phyloP scores from a whole-genome alignment of 1,139 yeast genomes.

The Sugiyamaella grinbergsii region DNA sequence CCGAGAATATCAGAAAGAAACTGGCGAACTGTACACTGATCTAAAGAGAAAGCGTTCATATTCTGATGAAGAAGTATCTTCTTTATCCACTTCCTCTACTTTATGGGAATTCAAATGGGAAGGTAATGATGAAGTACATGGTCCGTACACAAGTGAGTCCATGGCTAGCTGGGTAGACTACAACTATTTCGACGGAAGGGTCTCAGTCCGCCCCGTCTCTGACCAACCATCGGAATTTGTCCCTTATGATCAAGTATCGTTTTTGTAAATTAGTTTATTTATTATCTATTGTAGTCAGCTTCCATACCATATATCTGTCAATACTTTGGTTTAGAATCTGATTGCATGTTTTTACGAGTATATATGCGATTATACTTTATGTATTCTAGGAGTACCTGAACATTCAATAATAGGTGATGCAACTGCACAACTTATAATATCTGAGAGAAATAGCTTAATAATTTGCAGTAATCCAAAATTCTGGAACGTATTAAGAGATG shows the following conservation, averaged over 20 bases:
- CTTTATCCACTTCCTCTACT: slow-evolving; percentile 32
- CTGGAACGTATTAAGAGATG: too few relatives aligned
- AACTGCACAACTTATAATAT: too few relatives aligned
- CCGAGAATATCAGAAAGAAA: slow-evolving; percentile 52
- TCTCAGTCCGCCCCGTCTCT: slow-evolving; percentile 45
- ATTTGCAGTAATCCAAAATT: too few relatives aligned
- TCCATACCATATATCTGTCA: too few relatives aligned
- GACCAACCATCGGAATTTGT: slow-evolving; percentile 33
- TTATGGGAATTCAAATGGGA: slow-evolving; percentile 68
- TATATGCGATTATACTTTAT: too few relatives aligned
- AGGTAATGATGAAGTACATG: slow-evolving; percentile 54
- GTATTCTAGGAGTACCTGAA: too few relatives aligned
- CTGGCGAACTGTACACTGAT: slow-evolving; percentile 47
- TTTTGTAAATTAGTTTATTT: slow-evolving; percentile 13
- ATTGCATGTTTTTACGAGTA: background rate
- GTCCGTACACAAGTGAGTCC: slow-evolving; percentile 59
- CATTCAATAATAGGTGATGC: too few relatives aligned
- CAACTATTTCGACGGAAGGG: slow-evolving; percentile 57
- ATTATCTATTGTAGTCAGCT: background rate
- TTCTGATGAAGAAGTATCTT: slow-evolving; percentile 24
- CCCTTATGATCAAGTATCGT: slow-evolving; percentile 18
- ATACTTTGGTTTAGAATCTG: background rate
- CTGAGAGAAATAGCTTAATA: too few relatives aligned
- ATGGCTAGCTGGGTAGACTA: slow-evolving; percentile 61
- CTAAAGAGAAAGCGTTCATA: slow-evolving; percentile 32